Evolutionary conservation across 371 early-diverging fungal species (phyloP), one percentile per base, ranked within the genome.

Genomic region (Choanephora cucurbitarum): DNA sequence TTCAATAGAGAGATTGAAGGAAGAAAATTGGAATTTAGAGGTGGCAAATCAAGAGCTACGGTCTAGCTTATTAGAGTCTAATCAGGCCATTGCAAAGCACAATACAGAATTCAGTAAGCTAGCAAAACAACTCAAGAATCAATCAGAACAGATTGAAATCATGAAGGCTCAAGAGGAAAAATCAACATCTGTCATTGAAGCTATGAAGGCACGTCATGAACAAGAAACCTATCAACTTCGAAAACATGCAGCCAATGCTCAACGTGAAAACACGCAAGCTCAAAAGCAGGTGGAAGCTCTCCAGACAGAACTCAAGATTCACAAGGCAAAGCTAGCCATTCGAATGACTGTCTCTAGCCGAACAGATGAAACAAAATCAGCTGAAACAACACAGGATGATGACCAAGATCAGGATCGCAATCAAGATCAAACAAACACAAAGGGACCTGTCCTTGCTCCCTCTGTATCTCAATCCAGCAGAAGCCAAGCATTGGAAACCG

Each of bases 81-180:
- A 85, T 46, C 69, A 73, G 23, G 67, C 69, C 22, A 60, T 79
- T 31, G 72, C 76, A 34, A 84, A 80, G 55, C 70, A 74, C 18
- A 72, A 51, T 7, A 66, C 74, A 28, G 86, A 85, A 37, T 80
- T 81, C 48, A 72, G 70, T 50, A 77, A 74, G 54, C 51, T 83
- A 21, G 67, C 70, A 40, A 83, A 80, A n/a, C 77, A 82, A 14
- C 60, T 85, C 15, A 66, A 75, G 17, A 60, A 58, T 4, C 73
- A 86, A 13, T 77, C 77, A 7, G 80, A 86, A 54, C 84, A 88
- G 54, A 67, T 83, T 13, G 86, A 86, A 28, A 72, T 77, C 5
- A 73, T 89, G 54, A 83, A 85, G 43, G 87, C 81, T 47, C 80
- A 80, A 66, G 86, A 90, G 44, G 81, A 81, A 31, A 85, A 82